Conservation (phyloP, 116 monocot species). For the Cymodocea nodosa region DNA sequence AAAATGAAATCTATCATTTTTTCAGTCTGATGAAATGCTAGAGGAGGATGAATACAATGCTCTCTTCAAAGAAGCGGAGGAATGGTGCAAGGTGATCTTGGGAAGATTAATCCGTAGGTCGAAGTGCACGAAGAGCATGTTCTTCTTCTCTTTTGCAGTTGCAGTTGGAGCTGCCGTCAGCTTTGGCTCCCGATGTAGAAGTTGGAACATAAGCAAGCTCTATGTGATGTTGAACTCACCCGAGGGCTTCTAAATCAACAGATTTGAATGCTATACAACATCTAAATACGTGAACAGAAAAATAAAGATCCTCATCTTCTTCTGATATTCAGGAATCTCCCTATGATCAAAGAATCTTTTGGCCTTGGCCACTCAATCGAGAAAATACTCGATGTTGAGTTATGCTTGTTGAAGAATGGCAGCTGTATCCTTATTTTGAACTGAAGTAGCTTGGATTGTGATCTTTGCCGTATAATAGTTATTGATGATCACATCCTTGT, state of each 20-base stretch:
- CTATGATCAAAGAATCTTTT: too few relatives aligned
- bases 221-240: constrained; percentile 19
- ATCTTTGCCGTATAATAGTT: too few relatives aligned
- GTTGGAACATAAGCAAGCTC: constrained; percentile 35
- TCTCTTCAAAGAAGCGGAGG: constrained; percentile 51
- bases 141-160: constrained; percentile 20
- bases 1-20: constrained; percentile 1
- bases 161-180: constrained; percentile 24
- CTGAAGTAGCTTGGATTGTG: too few relatives aligned
- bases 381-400: too few relatives aligned
- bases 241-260: constrained; percentile 5
- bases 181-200: constrained; percentile 24
- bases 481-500: too few relatives aligned
- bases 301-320: too few relatives aligned
- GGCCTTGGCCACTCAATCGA: too few relatives aligned
- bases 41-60: constrained; percentile 20
- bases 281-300: too few relatives aligned
- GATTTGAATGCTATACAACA: background rate
- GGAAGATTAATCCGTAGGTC: constrained; percentile 24
- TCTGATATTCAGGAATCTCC: too few relatives aligned
- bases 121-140: constrained; percentile 30
- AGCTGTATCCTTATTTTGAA: too few relatives aligned
- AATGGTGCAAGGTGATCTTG: constrained; percentile 60
- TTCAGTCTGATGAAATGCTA: constrained; percentile 62
- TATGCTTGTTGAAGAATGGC: too few relatives aligned